Conservation (phyloP, 2,329 filamentous ascomycete genomes). For the Penicillium sclerotiorum region DNA sequence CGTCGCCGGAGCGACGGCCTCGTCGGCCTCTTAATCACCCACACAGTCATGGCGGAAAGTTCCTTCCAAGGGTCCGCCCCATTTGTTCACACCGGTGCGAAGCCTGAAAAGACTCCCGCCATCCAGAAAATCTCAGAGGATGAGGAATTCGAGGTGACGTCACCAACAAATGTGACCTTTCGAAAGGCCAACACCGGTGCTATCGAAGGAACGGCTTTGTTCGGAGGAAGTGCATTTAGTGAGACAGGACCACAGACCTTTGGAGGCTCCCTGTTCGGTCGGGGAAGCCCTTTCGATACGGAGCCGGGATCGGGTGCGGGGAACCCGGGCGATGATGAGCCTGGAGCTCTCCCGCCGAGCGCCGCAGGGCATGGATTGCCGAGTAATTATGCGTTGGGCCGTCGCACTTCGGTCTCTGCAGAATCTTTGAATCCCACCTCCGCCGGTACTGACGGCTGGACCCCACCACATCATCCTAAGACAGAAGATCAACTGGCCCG, state of each 20-base stretch:
- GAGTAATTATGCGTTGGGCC: conserved; percentile 88
- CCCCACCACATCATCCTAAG: conserved; percentile 83
- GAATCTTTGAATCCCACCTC: conserved; percentile 91
- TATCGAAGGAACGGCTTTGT: conserved; percentile 48
- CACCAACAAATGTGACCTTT: conserved; percentile 69
- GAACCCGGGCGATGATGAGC: conserved; percentile 24
- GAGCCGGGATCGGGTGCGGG: conserved; percentile 21
- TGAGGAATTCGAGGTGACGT: conserved; percentile 78
- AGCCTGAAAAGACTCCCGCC: conserved; percentile 52
- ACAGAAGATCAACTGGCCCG: conserved; percentile 76
- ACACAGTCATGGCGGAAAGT: conserved; percentile 63
- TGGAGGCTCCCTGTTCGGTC: conserved; percentile 33
- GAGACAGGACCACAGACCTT: conserved; percentile 19
- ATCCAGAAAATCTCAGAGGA: conserved; percentile 75
- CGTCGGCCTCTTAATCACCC: conserved; percentile 30
- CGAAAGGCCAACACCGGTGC: conserved; percentile 43
- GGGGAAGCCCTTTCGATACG: conserved; percentile 35
- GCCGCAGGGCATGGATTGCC: conserved; percentile 58
- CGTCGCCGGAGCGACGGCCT: conserved; percentile 32
- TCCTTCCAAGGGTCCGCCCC: conserved; percentile 81
- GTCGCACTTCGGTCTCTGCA: conserved; percentile 93
- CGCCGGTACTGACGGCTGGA: conserved; percentile 84
- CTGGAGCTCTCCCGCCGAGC: conserved; percentile 30
- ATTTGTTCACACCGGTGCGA: conserved; percentile 78
- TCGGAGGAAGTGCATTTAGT: conserved; percentile 32